Evolutionary conservation across 2,329 filamentous ascomycete species (phyloP).

Genomic region (Exutisphaerella laricina): DNA sequence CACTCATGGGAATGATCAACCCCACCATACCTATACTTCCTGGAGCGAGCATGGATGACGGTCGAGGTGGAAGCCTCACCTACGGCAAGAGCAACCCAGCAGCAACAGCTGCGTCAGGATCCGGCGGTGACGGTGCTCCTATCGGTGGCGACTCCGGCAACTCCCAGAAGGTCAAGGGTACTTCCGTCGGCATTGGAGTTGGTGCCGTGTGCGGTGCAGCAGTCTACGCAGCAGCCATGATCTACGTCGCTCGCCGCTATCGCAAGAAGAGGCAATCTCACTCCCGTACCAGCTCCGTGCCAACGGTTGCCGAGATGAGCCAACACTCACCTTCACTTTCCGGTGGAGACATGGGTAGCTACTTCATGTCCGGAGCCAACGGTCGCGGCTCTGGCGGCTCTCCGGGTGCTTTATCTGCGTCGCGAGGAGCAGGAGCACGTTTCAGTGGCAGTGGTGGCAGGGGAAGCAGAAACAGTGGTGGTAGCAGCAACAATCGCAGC

Average conservation of each 20-base stretch:
- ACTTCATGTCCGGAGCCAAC: conserved; percentile 64
- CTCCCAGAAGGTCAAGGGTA: conserved; percentile 56
- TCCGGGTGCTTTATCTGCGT: conserved; percentile 27
- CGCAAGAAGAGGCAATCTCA: conserved; percentile 67
- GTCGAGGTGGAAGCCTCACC: conserved; percentile 36
- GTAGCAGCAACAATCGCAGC: conserved; percentile 63
- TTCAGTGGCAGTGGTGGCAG: conserved; percentile 40
- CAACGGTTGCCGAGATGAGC: conserved; percentile 51
- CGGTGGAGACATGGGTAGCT: conserved; percentile 39
- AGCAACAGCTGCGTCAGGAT: conserved; percentile 26
- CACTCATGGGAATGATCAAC: conserved; percentile 77
- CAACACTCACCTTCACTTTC: conserved; percentile 27
- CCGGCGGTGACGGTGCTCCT: conserved; percentile 44
- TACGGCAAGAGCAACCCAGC: conserved; percentile 37
- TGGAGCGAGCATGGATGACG: conserved; percentile 39
- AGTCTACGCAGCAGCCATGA: conserved; percentile 92
- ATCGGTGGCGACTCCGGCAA: conserved; percentile 47
- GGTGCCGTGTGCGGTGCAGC: conserved; percentile 73
- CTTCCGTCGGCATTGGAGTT: conserved; percentile 64
- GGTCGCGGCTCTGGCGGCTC: conserved; percentile 31
- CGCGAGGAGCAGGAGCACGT: conserved; percentile 32
- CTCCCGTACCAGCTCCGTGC: conserved; percentile 69
- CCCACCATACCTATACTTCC: conserved; percentile 66
- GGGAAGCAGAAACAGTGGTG: conserved; percentile 43
- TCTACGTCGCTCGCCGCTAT: conserved; percentile 84